Evolutionary conservation across 2,329 filamentous ascomycete species (phyloP).

Genomic region (Colletotrichum australisinense): DNA sequence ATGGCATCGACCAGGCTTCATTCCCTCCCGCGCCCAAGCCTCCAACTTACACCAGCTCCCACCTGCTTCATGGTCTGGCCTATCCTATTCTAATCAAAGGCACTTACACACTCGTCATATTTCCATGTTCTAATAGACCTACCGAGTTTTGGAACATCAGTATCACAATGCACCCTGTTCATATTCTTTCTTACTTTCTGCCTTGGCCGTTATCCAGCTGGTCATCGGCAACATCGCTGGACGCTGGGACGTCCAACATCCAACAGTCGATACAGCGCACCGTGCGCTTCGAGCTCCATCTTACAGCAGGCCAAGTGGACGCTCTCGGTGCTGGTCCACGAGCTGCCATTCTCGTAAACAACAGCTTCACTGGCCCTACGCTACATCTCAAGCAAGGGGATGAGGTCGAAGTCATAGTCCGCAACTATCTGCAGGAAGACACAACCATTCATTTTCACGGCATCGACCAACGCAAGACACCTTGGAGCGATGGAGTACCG

Average conservation of each 20-base stretch:
- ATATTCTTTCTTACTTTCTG: too few relatives aligned
- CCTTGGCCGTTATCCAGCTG: neutral
- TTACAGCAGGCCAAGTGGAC: conserved; percentile 1
- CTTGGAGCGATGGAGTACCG: conserved; percentile 59
- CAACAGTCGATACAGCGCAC: neutral
- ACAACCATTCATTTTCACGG: conserved; percentile 46
- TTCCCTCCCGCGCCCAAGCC: too few relatives aligned
- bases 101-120: too few relatives aligned
- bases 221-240: neutral
- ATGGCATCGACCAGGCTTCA: too few relatives aligned
- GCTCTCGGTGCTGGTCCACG: neutral
- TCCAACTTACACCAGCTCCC: too few relatives aligned
- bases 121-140: too few relatives aligned
- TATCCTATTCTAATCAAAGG: too few relatives aligned
- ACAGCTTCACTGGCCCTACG: conserved; percentile 32
- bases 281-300: conserved; percentile 3
- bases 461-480: conserved; percentile 37
- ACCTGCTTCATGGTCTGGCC: too few relatives aligned
- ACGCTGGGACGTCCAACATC: neutral
- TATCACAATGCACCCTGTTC: too few relatives aligned
- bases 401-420: conserved; percentile 38
- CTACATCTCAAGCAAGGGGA: conserved; percentile 34
- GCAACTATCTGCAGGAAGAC: conserved; percentile 43
- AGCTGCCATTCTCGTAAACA: conserved; percentile 26
- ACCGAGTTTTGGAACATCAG: too few relatives aligned